These are phyloP conservation scores for peach (Prunus persica) DNA, from an alignment of 306 rosid species.

Conservation along the genomic window DNA sequence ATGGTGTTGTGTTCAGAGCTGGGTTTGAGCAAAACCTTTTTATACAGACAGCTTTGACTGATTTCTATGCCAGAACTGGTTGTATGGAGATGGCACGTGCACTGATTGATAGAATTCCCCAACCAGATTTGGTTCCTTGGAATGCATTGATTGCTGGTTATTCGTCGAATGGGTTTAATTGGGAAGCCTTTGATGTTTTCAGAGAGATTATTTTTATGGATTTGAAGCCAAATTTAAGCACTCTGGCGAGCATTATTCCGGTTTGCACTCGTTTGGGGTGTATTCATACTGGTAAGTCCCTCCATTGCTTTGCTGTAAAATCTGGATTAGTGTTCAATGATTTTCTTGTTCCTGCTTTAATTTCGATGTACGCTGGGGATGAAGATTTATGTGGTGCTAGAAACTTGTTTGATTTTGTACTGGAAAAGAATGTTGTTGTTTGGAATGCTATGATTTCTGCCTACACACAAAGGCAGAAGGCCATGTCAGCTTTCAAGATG, in stretches of 20 bases:
- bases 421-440: constrained; percentile 15
- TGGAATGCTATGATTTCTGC: constrained; percentile 41
- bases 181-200: constrained; percentile 28
- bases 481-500: constrained; percentile 21
- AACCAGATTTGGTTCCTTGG: constrained; percentile 35
- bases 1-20: constrained; percentile 25
- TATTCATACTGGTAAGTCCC: constrained; percentile 20
- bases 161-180: constrained; percentile 28
- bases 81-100: constrained; percentile 17
- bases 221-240: constrained; percentile 36
- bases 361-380: constrained; percentile 34
- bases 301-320: constrained; percentile 33
- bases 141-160: constrained; percentile 34
- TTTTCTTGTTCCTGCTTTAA: constrained; percentile 33
- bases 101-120: constrained; percentile 30
- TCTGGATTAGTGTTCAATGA: constrained; percentile 20
- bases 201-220: constrained; percentile 11
- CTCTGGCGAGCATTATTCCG: constrained; percentile 36
- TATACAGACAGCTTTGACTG: constrained; percentile 27
- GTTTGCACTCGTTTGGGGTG: constrained; percentile 33
- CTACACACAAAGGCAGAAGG: constrained; percentile 23
- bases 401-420: constrained; percentile 28
- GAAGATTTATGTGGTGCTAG: constrained; percentile 21
- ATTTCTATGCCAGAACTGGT: constrained; percentile 29
- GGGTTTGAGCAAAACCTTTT: constrained; percentile 32